A percentile compares a stretch with the other conserved stretches of the same genome.
Evolutionary conservation across 192 early-diverging fungal genomes (phyloP).

Genomic region (Glomus cerebriforme): DNA sequence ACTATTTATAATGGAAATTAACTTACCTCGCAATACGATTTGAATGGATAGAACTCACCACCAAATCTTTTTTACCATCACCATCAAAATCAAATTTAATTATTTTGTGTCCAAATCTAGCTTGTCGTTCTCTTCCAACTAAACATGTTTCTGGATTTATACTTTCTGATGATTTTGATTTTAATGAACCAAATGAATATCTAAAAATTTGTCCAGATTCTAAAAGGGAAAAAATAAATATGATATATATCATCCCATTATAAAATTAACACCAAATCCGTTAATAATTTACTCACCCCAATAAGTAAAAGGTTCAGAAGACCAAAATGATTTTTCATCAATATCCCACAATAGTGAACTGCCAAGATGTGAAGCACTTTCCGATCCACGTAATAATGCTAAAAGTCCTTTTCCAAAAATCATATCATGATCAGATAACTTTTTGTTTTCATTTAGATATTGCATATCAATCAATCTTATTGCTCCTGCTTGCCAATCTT

Average conservation of each 20-base stretch:
- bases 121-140: background rate
- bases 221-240: background rate
- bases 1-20: background rate
- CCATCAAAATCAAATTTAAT: conserved; percentile 63
- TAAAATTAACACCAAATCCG: background rate
- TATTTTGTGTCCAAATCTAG: conserved; percentile 23
- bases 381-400: background rate
- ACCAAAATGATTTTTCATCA: background rate
- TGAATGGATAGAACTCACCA: conserved; percentile 64
- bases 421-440: conserved; percentile 25
- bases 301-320: conserved; percentile 21
- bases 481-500: conserved; percentile 43
- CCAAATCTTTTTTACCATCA: conserved; percentile 57
- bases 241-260: background rate
- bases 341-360: conserved; percentile 5
- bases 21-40: conserved; percentile 4
- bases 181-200: background rate
- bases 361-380: conserved; percentile 19
- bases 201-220: conserved; percentile 5
- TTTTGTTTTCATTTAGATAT: background rate
- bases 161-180: background rate
- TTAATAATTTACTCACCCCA: background rate
- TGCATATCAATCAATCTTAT: conserved; percentile 37
- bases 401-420: background rate
- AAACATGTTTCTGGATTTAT: background rate